These are phyloP conservation scores for Grammothele lineata DNA, from an alignment of 768 basidiomycete species.

Conservation along the genomic window DNA sequence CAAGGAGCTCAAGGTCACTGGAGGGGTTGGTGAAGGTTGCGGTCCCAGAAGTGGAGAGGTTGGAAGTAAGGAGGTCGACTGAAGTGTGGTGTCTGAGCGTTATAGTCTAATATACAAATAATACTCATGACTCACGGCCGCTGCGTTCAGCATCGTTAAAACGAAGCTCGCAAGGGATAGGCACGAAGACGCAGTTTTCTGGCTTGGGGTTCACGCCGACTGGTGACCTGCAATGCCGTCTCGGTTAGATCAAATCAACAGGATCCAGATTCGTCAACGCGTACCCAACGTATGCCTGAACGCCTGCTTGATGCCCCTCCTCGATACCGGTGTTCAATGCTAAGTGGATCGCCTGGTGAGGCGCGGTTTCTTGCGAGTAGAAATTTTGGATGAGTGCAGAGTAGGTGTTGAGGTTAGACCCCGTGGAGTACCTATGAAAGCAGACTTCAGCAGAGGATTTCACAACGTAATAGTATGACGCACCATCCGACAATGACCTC, in stretches of 20 bases:
- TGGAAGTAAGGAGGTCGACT: constrained; percentile 74
- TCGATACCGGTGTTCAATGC: constrained; percentile 84
- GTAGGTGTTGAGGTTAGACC: constrained; percentile 86
- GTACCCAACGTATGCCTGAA: constrained; percentile 85
- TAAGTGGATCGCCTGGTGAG: constrained; percentile 87
- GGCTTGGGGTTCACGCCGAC: constrained; percentile 86
- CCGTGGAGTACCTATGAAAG: constrained; percentile 82
- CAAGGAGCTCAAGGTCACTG: constrained; percentile 73
- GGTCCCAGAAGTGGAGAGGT: constrained; percentile 31
- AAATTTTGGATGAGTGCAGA: constrained; percentile 98
- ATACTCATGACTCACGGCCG: constrained; percentile 62
- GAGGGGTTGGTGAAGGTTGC: constrained; percentile 46
- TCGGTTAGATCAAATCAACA: neutral
- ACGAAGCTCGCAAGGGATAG: constrained; percentile 82
- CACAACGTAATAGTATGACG: constrained; percentile 24
- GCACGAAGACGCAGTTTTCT: constrained; percentile 93
- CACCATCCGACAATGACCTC: constrained; percentile 96
- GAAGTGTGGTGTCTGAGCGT: too few species aligned
- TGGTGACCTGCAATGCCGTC: constrained; percentile 54
- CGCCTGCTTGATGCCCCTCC: constrained; percentile 57
- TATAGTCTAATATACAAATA: too few species aligned
- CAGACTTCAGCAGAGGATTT: neutral
- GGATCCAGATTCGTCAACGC: constrained; percentile 11
- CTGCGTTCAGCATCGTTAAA: constrained; percentile 83
- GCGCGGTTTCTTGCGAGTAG: constrained; percentile 88